Conservation (phyloP, 1,284 basidiomycete genomes). For the Golubevia sp. region DNA sequence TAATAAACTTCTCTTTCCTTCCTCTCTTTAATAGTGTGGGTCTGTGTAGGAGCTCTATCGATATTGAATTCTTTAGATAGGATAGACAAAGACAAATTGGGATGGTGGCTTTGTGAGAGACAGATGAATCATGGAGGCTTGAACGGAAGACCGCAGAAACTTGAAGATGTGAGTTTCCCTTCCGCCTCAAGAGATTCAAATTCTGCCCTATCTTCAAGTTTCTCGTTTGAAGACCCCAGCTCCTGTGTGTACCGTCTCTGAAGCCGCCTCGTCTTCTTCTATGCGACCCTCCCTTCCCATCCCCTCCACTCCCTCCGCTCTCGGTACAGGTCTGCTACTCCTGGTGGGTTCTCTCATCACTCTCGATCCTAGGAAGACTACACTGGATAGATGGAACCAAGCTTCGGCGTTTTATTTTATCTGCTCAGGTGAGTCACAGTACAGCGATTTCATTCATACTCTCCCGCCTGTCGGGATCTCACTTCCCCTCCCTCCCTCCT, state of each 20-base stretch:
- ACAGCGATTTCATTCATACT: not conserved
- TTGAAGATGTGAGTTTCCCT: conserved; percentile 78
- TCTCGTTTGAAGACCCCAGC: too few species aligned
- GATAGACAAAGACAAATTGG: conserved; percentile 76
- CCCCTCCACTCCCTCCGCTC: not conserved
- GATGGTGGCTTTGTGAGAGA: conserved; percentile 90
- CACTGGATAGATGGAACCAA: conserved; percentile 90
- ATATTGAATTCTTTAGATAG: conserved; percentile 79
- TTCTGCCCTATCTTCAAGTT: not conserved
- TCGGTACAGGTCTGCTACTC: conserved; percentile 86
- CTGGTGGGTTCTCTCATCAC: conserved; percentile 90
- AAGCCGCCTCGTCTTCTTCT: not conserved
- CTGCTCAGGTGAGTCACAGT: conserved; percentile 72
- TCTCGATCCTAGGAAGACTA: conserved; percentile 82
- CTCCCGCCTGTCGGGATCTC: conserved; percentile 1
- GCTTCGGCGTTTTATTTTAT: conserved; percentile 79
- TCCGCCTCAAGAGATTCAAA: not conserved
- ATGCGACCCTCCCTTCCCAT: not conserved
- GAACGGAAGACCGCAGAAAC: conserved; percentile 93
- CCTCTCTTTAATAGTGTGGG: conserved; percentile 71
- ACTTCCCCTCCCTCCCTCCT: not conserved
- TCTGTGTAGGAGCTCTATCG: conserved; percentile 82
- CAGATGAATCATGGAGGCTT: conserved; percentile 91
- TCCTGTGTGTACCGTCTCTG: not conserved
- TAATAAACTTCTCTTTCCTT: not conserved